Conservation (phyloP, 78 protist genomes). For the Dictyostelium purpureum region DNA sequence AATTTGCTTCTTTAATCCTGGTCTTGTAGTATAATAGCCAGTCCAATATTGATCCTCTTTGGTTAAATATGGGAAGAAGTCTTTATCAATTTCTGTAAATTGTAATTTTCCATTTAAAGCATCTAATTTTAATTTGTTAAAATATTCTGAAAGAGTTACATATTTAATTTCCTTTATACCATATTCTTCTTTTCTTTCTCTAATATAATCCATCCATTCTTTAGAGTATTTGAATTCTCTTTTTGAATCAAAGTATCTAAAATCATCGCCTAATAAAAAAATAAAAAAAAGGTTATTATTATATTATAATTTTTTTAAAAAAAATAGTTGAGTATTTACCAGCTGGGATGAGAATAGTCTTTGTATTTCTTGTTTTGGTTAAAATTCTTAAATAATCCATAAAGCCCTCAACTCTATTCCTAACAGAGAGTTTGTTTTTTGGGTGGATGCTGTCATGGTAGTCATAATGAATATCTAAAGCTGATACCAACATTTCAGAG, state of each 20-base stretch:
- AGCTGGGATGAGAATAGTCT: slow-evolving; percentile 55
- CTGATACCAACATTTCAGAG: slow-evolving; percentile 58
- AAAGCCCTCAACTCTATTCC: not conserved
- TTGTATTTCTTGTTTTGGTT: not conserved
- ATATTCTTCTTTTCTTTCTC: not conserved
- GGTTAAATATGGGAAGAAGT: slow-evolving; percentile 83
- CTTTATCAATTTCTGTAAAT: slow-evolving; percentile 25
- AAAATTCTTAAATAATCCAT: not conserved
- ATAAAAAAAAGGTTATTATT: too few species aligned
- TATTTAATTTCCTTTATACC: slow-evolving; percentile 16
- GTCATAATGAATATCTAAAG: slow-evolving; percentile 69
- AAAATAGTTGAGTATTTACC: too few species aligned
- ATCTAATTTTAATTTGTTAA: not conserved
- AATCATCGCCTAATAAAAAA: slow-evolving; percentile 85
- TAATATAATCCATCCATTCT: slow-evolving; percentile 8
- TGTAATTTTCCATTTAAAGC: too few species aligned
- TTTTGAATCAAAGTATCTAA: not conserved
- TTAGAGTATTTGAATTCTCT: slow-evolving; percentile 48
- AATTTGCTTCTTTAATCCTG: slow-evolving; percentile 37
- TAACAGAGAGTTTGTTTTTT: too few species aligned
- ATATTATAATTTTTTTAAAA: too few species aligned
- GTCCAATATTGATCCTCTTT: slow-evolving; percentile 76
- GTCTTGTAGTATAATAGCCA: slow-evolving; percentile 50
- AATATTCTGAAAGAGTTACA: slow-evolving; percentile 61
- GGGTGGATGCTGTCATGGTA: too few species aligned